phyloP scores from a whole-genome alignment of 78 protist genomes.

The Salpingoeca rosetta region DNA sequence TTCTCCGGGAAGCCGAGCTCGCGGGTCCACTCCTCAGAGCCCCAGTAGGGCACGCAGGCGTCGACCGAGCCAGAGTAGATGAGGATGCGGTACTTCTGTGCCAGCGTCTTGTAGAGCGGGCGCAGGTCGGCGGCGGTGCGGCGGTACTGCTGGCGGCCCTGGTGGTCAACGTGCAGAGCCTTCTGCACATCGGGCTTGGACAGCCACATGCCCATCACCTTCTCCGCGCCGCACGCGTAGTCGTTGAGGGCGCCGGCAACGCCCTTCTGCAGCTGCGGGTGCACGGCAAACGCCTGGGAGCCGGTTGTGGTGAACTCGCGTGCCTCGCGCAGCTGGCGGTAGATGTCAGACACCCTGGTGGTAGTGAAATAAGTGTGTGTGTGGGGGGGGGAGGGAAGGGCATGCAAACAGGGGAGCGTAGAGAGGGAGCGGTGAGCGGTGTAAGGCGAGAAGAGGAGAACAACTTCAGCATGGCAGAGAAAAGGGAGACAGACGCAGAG shows the following conservation, averaged over 20 bases:
- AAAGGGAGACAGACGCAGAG: no score
- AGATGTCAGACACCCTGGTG: no score
- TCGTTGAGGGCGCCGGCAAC: background rate
- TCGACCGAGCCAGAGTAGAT: constrained; percentile 8
- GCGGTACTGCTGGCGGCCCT: background rate
- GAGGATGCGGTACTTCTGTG: constrained; percentile 8
- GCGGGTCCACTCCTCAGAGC: constrained; percentile 6
- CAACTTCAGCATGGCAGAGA: no score
- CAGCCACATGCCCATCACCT: background rate
- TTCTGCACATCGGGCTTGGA: background rate
- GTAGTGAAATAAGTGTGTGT: no score
- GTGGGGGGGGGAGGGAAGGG: no score
- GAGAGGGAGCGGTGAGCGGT: no score
- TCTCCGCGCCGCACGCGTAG: constrained; percentile 8
- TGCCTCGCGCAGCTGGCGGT: background rate
- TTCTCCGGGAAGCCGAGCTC: background rate
- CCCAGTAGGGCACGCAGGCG: constrained; percentile 17
- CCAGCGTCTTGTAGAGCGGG: background rate
- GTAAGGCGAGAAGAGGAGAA: no score
- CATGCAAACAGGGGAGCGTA: no score
- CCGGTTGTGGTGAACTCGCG: background rate
- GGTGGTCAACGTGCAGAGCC: constrained; percentile 6
- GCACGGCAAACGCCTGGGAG: background rate
- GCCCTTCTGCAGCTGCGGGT: background rate
- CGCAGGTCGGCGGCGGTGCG: background rate